These are phyloP conservation scores for Paraphoma sp. DNA, from an alignment of 2,329 filamentous ascomycete species.

Conservation along the genomic window DNA sequence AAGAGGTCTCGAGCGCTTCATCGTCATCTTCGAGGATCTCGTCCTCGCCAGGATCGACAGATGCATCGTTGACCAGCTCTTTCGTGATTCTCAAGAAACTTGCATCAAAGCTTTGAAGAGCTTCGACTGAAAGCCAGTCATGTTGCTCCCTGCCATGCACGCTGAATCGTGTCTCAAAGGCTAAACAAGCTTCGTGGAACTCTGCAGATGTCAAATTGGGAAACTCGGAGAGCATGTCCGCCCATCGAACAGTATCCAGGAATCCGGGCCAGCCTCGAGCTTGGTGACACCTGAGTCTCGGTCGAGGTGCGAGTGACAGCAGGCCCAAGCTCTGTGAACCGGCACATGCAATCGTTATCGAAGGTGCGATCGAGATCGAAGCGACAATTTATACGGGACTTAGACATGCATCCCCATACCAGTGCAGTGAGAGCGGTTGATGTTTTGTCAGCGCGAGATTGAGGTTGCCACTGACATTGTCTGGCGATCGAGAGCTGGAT, in stretches of 20 bases:
- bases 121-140: conserved; percentile 33
- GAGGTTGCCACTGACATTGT: not conserved
- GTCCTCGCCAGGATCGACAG: not conserved
- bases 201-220: conserved; percentile 36
- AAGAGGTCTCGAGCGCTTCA: conserved; percentile 17
- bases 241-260: not conserved
- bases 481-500: conserved; percentile 2
- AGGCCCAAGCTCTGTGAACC: no score
- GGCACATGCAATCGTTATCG: not conserved
- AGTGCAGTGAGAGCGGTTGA: conserved; percentile 7
- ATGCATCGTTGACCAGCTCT: not conserved
- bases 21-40: conserved; percentile 30
- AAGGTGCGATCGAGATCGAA: not conserved
- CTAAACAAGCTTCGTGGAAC: conserved; percentile 36
- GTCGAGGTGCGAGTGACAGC: no score
- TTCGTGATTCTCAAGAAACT: conserved; percentile 30
- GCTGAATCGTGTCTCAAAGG: conserved; percentile 22
- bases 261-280: not conserved
- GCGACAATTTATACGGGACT: not conserved
- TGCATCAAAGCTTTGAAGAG: conserved; percentile 13
- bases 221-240: conserved; percentile 24
- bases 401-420: not conserved
- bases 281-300: not conserved
- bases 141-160: conserved; percentile 17
- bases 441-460: not conserved